phyloP scores from a whole-genome alignment of 2,329 filamentous ascomycete genomes.

The Juglanconis juglandina region DNA sequence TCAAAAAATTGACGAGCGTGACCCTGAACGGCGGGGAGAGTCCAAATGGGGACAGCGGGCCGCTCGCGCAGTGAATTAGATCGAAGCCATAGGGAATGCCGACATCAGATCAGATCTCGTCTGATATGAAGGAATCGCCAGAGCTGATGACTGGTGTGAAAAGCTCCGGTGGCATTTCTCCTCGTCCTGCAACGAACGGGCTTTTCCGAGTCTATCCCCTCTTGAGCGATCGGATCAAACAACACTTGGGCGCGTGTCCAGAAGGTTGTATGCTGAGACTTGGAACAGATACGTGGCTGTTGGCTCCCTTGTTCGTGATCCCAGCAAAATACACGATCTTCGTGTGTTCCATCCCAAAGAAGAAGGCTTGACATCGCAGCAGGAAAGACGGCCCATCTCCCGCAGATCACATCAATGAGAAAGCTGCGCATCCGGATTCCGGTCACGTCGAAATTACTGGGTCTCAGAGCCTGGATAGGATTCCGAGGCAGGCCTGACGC shows the following conservation, averaged over 20 bases:
- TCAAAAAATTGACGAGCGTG: background rate
- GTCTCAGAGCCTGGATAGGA: conserved; percentile 3
- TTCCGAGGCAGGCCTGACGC: conserved; percentile 8
- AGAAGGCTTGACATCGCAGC: background rate
- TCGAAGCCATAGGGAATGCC: background rate
- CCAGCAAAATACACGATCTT: too few relatives aligned
- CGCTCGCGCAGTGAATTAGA: background rate
- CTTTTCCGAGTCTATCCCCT: too few relatives aligned
- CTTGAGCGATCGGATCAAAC: too few relatives aligned
- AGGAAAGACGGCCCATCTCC: conserved; percentile 8
- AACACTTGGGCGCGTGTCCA: too few relatives aligned
- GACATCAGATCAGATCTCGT: background rate
- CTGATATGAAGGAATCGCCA: background rate
- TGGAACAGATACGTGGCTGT: too few relatives aligned
- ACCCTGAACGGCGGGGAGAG: background rate
- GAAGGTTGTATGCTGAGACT: too few relatives aligned
- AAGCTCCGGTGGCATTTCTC: background rate
- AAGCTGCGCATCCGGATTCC: background rate
- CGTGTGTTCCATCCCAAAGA: background rate
- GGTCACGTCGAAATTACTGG: conserved; percentile 2
- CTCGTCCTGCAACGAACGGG: background rate
- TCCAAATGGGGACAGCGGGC: conserved; percentile 5
- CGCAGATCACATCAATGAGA: background rate
- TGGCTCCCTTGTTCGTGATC: too few relatives aligned
- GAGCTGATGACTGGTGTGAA: background rate